These are phyloP conservation scores for Neospermospora avenae DNA, from an alignment of 2,329 filamentous ascomycete species.

Conservation along the genomic window DNA sequence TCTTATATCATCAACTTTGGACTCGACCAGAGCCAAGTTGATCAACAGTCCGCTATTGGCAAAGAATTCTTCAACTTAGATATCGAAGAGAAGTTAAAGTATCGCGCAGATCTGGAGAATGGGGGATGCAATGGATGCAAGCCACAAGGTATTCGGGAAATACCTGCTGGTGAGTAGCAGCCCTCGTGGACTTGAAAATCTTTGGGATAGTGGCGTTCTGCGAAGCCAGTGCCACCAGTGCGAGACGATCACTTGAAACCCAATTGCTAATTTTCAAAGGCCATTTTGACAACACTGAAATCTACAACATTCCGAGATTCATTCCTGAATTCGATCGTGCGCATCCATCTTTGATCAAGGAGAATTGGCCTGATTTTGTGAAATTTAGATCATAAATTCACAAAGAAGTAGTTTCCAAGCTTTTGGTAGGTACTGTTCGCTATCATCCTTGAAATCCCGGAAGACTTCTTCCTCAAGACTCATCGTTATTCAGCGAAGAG, in stretches of 20 bases:
- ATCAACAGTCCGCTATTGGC: constrained; percentile 56
- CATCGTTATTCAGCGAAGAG: constrained; percentile 54
- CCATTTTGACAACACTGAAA: constrained; percentile 49
- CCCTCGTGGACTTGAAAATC: background rate
- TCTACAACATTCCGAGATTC: constrained; percentile 58
- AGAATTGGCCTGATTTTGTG: constrained; percentile 52
- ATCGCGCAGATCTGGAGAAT: constrained; percentile 42
- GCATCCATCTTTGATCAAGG: constrained; percentile 45
- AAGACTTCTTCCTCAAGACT: constrained; percentile 50
- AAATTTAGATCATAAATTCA: constrained; percentile 40
- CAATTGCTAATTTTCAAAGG: background rate
- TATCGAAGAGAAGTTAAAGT: constrained; percentile 55
- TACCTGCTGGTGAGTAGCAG: background rate
- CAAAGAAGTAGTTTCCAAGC: constrained; percentile 52
- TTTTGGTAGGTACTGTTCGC: constrained; percentile 59
- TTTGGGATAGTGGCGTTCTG: background rate
- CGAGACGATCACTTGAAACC: too few relatives aligned
- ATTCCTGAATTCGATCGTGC: constrained; percentile 40
- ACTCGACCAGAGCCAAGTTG: constrained; percentile 53
- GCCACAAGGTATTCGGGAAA: constrained; percentile 24
- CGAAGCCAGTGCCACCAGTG: background rate
- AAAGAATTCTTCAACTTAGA: constrained; percentile 55
- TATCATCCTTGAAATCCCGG: constrained; percentile 55
- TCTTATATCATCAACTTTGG: constrained; percentile 59
- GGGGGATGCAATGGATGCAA: constrained; percentile 57